Conservation (phyloP, 768 basidiomycete genomes). For the Lentinula raphanica region DNA sequence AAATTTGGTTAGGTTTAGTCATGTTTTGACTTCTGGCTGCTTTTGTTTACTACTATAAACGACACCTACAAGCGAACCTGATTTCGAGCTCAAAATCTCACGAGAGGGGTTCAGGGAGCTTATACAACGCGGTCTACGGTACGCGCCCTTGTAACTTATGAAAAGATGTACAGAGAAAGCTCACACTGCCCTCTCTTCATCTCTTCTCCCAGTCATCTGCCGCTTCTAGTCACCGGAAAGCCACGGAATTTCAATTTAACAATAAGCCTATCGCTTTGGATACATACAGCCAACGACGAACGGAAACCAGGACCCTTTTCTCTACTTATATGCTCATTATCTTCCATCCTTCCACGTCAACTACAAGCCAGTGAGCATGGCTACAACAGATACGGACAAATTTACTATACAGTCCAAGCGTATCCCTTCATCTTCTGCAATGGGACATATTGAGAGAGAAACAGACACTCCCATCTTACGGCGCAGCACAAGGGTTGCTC, state of each 20-base stretch:
- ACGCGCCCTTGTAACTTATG: background rate
- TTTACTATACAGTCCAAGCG: background rate
- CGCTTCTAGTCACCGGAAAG: background rate
- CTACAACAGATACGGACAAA: background rate
- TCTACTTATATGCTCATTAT: background rate
- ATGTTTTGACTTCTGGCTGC: background rate
- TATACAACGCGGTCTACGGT: background rate
- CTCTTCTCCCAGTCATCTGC: background rate
- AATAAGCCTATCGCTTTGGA: slow-evolving; percentile 2
- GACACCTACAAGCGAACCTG: background rate
- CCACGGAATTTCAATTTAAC: slow-evolving; percentile 1
- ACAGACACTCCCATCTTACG: background rate
- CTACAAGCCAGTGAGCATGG: background rate
- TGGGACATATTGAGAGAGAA: background rate
- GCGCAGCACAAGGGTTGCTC: background rate
- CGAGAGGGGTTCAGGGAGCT: background rate
- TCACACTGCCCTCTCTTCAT: background rate
- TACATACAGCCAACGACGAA: background rate
- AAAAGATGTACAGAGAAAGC: background rate
- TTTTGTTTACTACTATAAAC: background rate
- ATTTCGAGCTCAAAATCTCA: background rate
- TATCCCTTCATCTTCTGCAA: background rate
- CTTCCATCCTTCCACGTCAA: background rate
- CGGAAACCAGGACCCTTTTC: background rate
- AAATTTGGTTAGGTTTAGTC: background rate